Evolutionary conservation across 1,284 basidiomycete genomes (phyloP).

Genomic region (Ceratobasidium sp.): DNA sequence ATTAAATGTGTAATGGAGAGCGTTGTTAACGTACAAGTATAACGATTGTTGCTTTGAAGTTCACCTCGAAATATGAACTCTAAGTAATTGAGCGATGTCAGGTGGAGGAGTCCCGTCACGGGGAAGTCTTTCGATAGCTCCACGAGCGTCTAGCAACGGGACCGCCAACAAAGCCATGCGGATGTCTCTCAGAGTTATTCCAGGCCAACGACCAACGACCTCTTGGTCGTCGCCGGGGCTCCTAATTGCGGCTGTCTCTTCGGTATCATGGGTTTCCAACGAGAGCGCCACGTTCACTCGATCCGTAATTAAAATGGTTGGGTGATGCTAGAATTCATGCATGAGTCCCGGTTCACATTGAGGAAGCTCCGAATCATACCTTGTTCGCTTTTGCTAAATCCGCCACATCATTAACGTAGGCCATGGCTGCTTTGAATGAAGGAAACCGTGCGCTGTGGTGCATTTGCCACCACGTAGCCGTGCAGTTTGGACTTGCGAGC

Average conservation of each 20-base stretch:
- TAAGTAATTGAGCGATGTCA: background rate
- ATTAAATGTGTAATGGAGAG: conserved; percentile 21
- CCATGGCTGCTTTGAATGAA: conserved; percentile 51
- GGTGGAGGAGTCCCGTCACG: conserved; percentile 22
- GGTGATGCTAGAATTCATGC: conserved; percentile 50
- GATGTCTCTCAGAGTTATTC: conserved; percentile 68
- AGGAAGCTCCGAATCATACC: conserved; percentile 52
- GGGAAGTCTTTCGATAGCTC: conserved; percentile 46
- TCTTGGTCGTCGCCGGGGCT: conserved; percentile 44
- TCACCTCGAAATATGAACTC: conserved; percentile 11
- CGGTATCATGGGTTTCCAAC: conserved; percentile 40
- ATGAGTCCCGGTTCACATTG: conserved; percentile 20
- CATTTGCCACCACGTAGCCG: conserved; percentile 32
- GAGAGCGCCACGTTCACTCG: conserved; percentile 59
- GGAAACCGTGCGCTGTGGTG: conserved; percentile 50
- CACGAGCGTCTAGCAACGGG: conserved; percentile 19
- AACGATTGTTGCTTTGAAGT: background rate
- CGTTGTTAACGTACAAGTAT: background rate
- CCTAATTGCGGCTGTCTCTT: conserved; percentile 20
- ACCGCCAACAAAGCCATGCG: conserved; percentile 64
- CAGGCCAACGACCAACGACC: conserved; percentile 52
- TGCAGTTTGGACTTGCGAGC: conserved; percentile 51
- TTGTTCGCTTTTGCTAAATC: conserved; percentile 55
- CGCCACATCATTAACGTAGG: conserved; percentile 55
- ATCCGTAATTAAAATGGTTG: conserved; percentile 53